Evolutionary conservation across 73 alveolate genomes (phyloP).

Genomic region (Paramecium biaurelia): DNA sequence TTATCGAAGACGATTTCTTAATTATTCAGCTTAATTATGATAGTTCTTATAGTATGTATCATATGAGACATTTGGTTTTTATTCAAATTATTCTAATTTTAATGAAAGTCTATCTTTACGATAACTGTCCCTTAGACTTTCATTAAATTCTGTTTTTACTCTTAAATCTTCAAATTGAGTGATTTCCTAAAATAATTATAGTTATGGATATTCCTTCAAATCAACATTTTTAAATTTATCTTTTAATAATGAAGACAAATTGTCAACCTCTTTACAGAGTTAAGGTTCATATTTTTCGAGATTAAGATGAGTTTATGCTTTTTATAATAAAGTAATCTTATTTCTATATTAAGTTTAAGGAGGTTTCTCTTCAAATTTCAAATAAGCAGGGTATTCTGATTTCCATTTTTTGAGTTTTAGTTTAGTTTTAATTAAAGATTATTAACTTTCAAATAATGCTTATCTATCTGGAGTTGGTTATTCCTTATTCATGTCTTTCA

Average conservation of each 20-base stretch:
- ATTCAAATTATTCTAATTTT: background rate
- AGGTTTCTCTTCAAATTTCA: background rate
- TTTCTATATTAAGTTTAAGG: background rate
- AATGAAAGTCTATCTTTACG: background rate
- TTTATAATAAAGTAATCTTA: background rate
- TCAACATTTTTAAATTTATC: background rate
- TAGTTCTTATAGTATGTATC: background rate
- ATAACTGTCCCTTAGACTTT: background rate
- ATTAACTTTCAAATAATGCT: background rate
- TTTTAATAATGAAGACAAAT: background rate
- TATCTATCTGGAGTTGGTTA: background rate
- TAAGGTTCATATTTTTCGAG: background rate
- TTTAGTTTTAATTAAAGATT: background rate
- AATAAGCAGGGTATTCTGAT: background rate
- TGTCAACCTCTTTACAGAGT: background rate
- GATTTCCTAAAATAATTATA: conserved; percentile 28
- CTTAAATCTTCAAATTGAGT: background rate
- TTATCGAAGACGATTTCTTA: background rate
- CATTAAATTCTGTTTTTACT: background rate
- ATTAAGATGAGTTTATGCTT: background rate
- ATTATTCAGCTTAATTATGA: conserved; percentile 6
- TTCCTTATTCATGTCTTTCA: background rate
- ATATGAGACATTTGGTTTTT: background rate
- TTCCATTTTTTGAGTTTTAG: conserved; percentile 26
- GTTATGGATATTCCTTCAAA: conserved; percentile 28